Evolutionary conservation across 768 basidiomycete species (phyloP), one percentile per base, ranked within the genome.

Genomic region (Lactarius tabidus): DNA sequence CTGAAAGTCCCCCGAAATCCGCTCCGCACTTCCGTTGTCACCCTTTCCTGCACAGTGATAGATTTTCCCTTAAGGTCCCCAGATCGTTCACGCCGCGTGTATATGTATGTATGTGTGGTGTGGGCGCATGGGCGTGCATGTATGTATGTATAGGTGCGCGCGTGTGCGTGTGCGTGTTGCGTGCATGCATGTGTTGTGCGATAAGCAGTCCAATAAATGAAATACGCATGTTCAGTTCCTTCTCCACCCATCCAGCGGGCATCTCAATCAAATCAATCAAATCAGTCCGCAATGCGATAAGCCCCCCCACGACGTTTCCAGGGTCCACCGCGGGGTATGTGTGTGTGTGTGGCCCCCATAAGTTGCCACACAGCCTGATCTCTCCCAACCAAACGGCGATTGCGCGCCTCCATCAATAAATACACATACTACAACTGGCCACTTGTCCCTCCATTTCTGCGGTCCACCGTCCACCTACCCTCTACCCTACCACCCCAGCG

Each of bases 1-100:
- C 77, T 88, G 6, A 67, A 71, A 7, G 2, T 36, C 35, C 7
- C 51, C 31, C 12, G 29, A 41, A 33, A 33, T n/a, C n/a, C n/a
- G n/a, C n/a, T n/a, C n/a, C 57, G 31, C 8, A 9, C 14, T 1
- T 10, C 15, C 20, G 6, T 41, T 8, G 33, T 6, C 6, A 23
- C 53, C 26, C 23, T 26, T 15, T 29, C n/a, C 29, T 17, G 17
- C 59, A 65, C 43, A 23, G 45, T 60, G 54, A 65, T 65, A 65
- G 64, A 65, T 65, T 55, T 56, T 39, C 20, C 6, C 29, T 36
- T 9, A 7, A 9, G 31, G 39, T 28, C 20, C 48, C 17, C 59
- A 35, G 59, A 48, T 57, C 60, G 45, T n/a, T 51, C 53, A 59
- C n/a, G 26, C 54, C 36, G 45, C 55, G 31, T 61, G 64, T 60